phyloP scores from a whole-genome alignment of 2,329 filamentous ascomycete genomes.

The Aspergillus fumigatiaffinis region DNA sequence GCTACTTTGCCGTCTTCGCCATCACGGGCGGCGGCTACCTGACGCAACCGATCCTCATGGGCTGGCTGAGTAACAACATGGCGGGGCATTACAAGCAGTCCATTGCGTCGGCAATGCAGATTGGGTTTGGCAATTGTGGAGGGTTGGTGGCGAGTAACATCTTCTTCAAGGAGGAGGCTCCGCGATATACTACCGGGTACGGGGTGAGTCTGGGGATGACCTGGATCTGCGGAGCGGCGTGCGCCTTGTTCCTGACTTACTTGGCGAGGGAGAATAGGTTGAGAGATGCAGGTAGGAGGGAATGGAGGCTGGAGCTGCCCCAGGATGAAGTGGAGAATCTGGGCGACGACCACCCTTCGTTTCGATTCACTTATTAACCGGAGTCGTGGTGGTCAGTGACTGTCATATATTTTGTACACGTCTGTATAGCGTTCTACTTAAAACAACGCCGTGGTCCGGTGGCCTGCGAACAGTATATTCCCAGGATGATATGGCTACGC shows the following conservation, averaged over 20 bases:
- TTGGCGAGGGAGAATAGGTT: slow-evolving; percentile 36
- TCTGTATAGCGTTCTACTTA: not conserved
- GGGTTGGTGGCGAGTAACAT: slow-evolving; percentile 35
- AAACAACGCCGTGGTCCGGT: not conserved
- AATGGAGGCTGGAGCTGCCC: slow-evolving; percentile 31
- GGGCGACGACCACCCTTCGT: slow-evolving; percentile 39
- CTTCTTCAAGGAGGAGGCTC: slow-evolving; percentile 27
- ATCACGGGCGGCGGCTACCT: slow-evolving; percentile 53
- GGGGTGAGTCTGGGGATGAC: slow-evolving; percentile 27
- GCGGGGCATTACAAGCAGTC: slow-evolving; percentile 56
- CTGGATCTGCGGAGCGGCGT: slow-evolving; percentile 32
- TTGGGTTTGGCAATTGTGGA: slow-evolving; percentile 35
- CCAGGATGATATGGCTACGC: slow-evolving; percentile 27
- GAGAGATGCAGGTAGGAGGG: slow-evolving; percentile 31
- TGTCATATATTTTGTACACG: not conserved
- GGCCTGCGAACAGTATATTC: slow-evolving; percentile 3
- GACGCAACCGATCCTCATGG: slow-evolving; percentile 52
- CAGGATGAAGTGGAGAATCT: slow-evolving; percentile 36
- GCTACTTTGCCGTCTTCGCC: slow-evolving; percentile 55
- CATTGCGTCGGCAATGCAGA: slow-evolving; percentile 51
- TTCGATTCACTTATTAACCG: slow-evolving; percentile 32
- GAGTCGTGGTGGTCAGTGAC: not conserved
- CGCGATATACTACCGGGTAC: slow-evolving; percentile 25
- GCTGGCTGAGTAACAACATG: slow-evolving; percentile 57
- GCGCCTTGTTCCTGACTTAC: slow-evolving; percentile 28